Percentiles rank a stretch among this genome's conserved stretches.
These are phyloP conservation scores for Lasiodiplodia hormozganensis DNA, from an alignment of 2,329 filamentous ascomycete species.

Conservation along the genomic window DNA sequence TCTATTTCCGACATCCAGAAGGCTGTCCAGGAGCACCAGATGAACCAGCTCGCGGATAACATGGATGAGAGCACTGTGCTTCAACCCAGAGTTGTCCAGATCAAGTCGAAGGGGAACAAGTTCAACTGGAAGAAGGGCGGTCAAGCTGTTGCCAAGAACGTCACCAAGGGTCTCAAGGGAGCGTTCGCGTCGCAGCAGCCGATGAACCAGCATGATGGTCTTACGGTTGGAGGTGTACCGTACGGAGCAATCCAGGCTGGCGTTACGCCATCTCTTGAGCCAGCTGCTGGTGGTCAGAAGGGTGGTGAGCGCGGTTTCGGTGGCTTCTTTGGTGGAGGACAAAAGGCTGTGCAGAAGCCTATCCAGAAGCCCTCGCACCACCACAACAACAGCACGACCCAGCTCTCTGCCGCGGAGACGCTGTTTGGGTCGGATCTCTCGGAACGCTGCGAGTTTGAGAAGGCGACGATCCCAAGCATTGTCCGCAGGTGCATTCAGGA, in stretches of 20 bases:
- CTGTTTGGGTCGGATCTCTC: slow-evolving; percentile 91
- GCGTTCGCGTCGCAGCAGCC: slow-evolving; percentile 75
- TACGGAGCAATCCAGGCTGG: slow-evolving; percentile 40
- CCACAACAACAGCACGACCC: slow-evolving; percentile 40
- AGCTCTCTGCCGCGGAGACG: slow-evolving; percentile 39
- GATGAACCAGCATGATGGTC: slow-evolving; percentile 57
- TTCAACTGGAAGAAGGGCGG: slow-evolving; percentile 99
- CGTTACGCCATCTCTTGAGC: slow-evolving; percentile 3
- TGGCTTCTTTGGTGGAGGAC: slow-evolving; percentile 40
- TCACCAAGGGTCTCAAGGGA: slow-evolving; percentile 91
- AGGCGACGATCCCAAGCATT: slow-evolving; percentile 85
- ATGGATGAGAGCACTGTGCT: slow-evolving; percentile 72
- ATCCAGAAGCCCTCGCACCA: slow-evolving; percentile 40
- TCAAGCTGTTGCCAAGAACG: slow-evolving; percentile 91
- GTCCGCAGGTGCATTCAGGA: slow-evolving; percentile 95
- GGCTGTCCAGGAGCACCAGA: slow-evolving; percentile 40
- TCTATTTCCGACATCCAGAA: slow-evolving; percentile 55
- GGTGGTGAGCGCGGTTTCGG: slow-evolving; percentile 36
- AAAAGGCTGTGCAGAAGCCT: slow-evolving; percentile 40
- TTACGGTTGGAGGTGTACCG: slow-evolving; percentile 56
- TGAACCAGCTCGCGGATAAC: slow-evolving; percentile 53
- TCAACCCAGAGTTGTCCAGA: slow-evolving; percentile 92
- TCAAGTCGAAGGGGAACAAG: slow-evolving; percentile 89
- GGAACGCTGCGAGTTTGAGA: slow-evolving; percentile 86
- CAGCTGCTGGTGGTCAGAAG: slow-evolving; percentile 24